These are phyloP conservation scores for Phytophthora fragariaefolia DNA, from an alignment of 352 stramenopile genomes.

Conservation along the genomic window DNA sequence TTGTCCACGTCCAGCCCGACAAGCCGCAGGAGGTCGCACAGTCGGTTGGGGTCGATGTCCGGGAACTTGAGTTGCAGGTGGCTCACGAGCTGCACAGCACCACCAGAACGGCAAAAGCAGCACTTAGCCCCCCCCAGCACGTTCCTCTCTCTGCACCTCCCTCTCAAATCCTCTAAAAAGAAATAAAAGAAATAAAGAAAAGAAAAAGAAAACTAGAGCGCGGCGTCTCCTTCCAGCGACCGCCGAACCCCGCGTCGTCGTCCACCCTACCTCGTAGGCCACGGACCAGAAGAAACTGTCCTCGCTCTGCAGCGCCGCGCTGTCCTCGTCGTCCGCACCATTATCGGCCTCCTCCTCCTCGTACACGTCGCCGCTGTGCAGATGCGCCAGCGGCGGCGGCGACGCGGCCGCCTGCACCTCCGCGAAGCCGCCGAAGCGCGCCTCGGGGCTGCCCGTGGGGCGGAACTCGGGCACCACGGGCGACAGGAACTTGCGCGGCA, in stretches of 20 bases:
- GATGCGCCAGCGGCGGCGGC: slow-evolving; percentile 3
- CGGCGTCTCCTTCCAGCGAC: slow-evolving; percentile 7
- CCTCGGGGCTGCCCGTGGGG: slow-evolving; percentile 28
- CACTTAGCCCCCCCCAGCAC: slow-evolving; percentile 9
- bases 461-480: slow-evolving; percentile 31
- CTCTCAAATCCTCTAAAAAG: no score
- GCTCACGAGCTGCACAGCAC: slow-evolving; percentile 61
- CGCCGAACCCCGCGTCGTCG: not conserved
- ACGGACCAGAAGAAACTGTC: slow-evolving; percentile 90
- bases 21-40: slow-evolving; percentile 79
- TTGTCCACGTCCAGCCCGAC: slow-evolving; percentile 79
- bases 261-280: slow-evolving; percentile 75
- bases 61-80: slow-evolving; percentile 89
- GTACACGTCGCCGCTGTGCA: slow-evolving; percentile 27
- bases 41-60: slow-evolving; percentile 69
- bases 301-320: slow-evolving; percentile 62
- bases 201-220: slow-evolving; percentile 3
- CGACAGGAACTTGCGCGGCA: slow-evolving; percentile 52
- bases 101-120: slow-evolving; percentile 24
- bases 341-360: slow-evolving; percentile 17
- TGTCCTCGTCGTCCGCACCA: slow-evolving; percentile 26
- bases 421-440: slow-evolving; percentile 5
- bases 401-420: slow-evolving; percentile 14
- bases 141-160: not conserved
- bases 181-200: no score